Percentiles rank a stretch among this genome's conserved stretches.
phyloP scores from a whole-genome alignment of 192 early-diverging fungal species.

The Bifiguratus adelaidae region DNA sequence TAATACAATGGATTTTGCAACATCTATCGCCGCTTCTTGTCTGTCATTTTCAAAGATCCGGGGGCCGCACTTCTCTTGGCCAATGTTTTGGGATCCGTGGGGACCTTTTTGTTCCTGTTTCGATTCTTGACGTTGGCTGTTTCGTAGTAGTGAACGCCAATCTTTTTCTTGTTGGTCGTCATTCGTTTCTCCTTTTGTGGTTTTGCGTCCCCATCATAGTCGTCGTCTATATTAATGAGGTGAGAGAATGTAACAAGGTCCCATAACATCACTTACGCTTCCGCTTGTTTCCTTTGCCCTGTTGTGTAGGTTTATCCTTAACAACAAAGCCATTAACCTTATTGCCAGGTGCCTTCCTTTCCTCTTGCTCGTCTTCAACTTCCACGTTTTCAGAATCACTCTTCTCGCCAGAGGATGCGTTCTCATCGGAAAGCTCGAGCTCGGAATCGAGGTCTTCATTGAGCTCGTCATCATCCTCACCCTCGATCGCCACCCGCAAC shows the following conservation, averaged over 20 bases:
- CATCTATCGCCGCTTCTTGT: not conserved
- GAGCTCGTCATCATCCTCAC: constrained; percentile 17
- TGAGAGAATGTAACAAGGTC: not conserved
- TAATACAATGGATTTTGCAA: not conserved
- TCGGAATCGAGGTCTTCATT: constrained; percentile 38
- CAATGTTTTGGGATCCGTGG: constrained; percentile 29
- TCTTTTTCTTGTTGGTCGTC: constrained; percentile 90
- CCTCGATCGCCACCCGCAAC: constrained; percentile 25
- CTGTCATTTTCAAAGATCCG: too few relatives aligned
- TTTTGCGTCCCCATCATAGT: constrained; percentile 23
- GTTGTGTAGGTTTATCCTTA: not conserved
- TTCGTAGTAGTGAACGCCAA: constrained; percentile 85
- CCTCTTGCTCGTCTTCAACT: constrained; percentile 13
- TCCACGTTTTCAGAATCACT: constrained; percentile 20
- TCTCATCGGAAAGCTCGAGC: constrained; percentile 29
- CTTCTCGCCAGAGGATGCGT: constrained; percentile 18
- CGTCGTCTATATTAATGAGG: constrained; percentile 6
- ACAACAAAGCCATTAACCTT: constrained; percentile 11
- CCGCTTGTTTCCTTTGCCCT: constrained; percentile 6
- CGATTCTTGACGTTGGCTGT: constrained; percentile 93
- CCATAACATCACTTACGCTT: constrained; percentile 7
- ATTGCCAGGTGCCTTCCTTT: constrained; percentile 7
- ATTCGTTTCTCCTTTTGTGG: constrained; percentile 60
- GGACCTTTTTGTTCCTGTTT: constrained; percentile 74
- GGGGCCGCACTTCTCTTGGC: too few relatives aligned